Base-by-base conservation (phyloP, 352 stramenopile genomes). In the Pythium insidiosum region DNA sequence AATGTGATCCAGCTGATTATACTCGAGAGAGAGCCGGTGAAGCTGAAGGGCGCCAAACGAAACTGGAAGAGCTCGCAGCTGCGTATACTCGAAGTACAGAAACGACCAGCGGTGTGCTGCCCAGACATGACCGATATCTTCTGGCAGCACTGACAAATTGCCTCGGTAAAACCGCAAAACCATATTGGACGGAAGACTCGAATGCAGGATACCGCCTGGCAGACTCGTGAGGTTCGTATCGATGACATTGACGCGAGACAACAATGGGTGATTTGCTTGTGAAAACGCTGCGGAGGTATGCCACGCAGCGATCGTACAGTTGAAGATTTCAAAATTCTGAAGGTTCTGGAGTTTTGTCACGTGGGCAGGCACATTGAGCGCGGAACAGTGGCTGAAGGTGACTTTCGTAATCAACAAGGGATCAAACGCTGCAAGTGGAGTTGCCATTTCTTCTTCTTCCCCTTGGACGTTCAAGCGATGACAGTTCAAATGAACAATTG, bases 61-160 rank as follows among this genome's bases (percentile, higher is more conserved):
- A 2, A 23, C 15, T 5, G 45, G 45, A 2, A 53, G 22, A 15
- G 18, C 13, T 22, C 3, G 4, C 10, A 50, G 33, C 7, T 30
- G 43, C 3, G 42, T 33, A 29, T 50, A 33, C n/a, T 50, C 31
- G 15, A 50, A 25, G 16, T 26, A 35, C 21, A 50, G 31, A n/a
- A 42, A 35, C 4, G 22, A 15, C 43, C 43, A 50, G 15, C 1
- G 21, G 43, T 36, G 42, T 1, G n/a, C n/a, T 4, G 29, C 42
- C 42, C 42, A 48, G 4, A 48, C 30, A 22, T 10, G n/a, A 15
- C 42, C 28, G 23, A 48, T 48, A 18, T 39, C 29, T 3, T 39
- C 29, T 5, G 42, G 42, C 6, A 48, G 42, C 22, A 20, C 30
- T 12, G 18, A 33, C 20, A 48, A 29, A 40, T 48, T 39, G 42